Conservation (phyloP, 169 alveolate species). For the Plasmodium cynomolgi region DNA sequence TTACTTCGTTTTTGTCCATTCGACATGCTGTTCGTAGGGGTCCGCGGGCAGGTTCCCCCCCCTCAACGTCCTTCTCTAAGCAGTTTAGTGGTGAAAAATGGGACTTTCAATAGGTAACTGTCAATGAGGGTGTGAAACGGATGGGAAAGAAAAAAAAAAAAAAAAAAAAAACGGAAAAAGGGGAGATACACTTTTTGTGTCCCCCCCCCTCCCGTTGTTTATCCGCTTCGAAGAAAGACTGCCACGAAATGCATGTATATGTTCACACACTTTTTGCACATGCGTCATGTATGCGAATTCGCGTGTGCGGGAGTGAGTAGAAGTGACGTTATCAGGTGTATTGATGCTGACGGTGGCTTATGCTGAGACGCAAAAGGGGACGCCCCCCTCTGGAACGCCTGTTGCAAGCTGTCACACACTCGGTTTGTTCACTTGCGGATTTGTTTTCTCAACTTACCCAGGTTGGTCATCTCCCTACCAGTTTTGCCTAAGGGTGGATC, state of each 20-base stretch:
- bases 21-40: neutral
- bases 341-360: neutral
- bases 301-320: neutral
- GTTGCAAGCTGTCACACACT: neutral
- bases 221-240: neutral
- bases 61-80: neutral
- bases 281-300: neutral
- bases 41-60: neutral
- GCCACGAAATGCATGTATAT: neutral
- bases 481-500: neutral
- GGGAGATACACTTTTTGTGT: neutral
- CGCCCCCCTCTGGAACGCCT: neutral
- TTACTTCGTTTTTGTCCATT: constrained; percentile 4
- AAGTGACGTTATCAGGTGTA: neutral
- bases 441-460: neutral
- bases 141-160: neutral
- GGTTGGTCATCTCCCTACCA: neutral
- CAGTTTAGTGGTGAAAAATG: neutral
- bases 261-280: neutral
- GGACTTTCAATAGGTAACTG: neutral
- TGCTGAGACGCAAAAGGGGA: neutral
- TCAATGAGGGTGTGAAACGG: neutral
- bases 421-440: neutral
- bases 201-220: neutral
- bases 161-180: neutral